Evolutionary conservation across 495 filamentous ascomycete species (phyloP).

Genomic region (Hamigera avellanea): DNA sequence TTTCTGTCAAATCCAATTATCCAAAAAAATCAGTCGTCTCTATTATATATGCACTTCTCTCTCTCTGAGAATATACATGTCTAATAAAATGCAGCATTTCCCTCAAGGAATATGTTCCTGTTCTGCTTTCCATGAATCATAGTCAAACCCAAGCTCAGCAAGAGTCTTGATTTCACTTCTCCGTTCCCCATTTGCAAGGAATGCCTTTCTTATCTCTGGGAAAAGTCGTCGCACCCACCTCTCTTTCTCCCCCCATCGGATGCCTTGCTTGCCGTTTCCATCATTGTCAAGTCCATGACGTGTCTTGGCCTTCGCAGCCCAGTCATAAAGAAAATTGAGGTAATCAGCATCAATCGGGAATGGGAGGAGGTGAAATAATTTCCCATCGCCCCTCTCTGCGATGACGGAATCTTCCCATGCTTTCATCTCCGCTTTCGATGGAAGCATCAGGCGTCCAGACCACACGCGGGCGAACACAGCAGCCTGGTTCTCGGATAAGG

Average conservation of each 20-base stretch:
- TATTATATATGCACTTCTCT: too few relatives aligned
- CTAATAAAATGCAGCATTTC: too few relatives aligned
- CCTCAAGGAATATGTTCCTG: too few relatives aligned
- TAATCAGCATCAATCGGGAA: slow-evolving; percentile 71
- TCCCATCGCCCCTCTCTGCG: slow-evolving; percentile 34
- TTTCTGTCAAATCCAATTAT: too few relatives aligned
- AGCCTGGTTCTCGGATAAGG: slow-evolving; percentile 65
- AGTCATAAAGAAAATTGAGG: slow-evolving; percentile 57
- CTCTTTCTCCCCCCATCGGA: slow-evolving; percentile 54
- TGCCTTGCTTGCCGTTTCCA: slow-evolving; percentile 49
- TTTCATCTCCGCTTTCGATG: slow-evolving; percentile 48
- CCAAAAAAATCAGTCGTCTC: too few relatives aligned
- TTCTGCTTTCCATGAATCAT: slow-evolving; percentile 24
- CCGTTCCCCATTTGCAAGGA: slow-evolving; percentile 33
- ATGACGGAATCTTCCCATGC: slow-evolving; percentile 43
- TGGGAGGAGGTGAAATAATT: slow-evolving; percentile 50
- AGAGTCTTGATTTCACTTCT: slow-evolving; percentile 32
- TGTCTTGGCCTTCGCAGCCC: slow-evolving; percentile 36
- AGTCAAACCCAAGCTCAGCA: slow-evolving; percentile 51
- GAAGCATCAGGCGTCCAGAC: slow-evolving; percentile 54
- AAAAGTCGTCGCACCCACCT: slow-evolving; percentile 49
- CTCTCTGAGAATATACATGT: too few relatives aligned
- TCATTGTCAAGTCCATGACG: slow-evolving; percentile 30
- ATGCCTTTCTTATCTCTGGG: slow-evolving; percentile 43
- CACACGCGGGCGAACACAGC: slow-evolving; percentile 67